Evolutionary conservation across 2,329 filamentous ascomycete genomes (phyloP), one percentile per base, ranked within the genome.

Genomic region (Aspergillus texensis): DNA sequence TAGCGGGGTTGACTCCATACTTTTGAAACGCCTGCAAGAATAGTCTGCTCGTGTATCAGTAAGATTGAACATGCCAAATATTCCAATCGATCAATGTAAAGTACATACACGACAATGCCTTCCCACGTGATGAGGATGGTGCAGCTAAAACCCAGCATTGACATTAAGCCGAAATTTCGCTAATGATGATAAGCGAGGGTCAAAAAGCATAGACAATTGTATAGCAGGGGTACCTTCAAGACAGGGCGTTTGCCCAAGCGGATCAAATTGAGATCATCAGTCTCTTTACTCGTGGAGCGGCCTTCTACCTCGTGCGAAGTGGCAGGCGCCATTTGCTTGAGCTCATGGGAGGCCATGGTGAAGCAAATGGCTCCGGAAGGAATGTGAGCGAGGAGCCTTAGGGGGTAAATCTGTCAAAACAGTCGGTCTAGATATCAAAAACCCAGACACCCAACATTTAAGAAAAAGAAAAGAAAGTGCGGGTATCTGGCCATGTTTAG

Each of bases 201-300:
- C 30, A 14, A 8, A 28, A 28, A 48, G 21, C 19, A 28, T 10
- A 26, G 21, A 14, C 14, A 14, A 28, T 24, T 16, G 24, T 26
- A 26, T 26, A 24, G 6, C 24, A 14, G 24, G 11, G 45, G n/a
- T 41, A 72, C 81, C 64, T 80, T 78, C 64, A 85, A 75, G 54
- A 84, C 80, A 61, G 84, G 82, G 24, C 76, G 74, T 72, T 84
- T 85, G 45, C 83, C 83, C 78, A 85, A 77, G 21, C 82, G 79
- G 36, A 75, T 75, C 79, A 85, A 82, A 62, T 85, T 79, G 32
- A 70, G 71, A 32, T 78, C 75, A 68, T 83, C 81, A 32, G 70
- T 62, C 24, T 69, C 66, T 28, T 68, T 71, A 24, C 58, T 69
- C 12, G 69, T 62, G 11, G 59, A 46, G n/a, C 36, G 48, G 6